A percentile compares a stretch with the other conserved stretches of the same genome.
Conservation (phyloP, 306 rosid genomes). For the Lathyrus aphaca region DNA sequence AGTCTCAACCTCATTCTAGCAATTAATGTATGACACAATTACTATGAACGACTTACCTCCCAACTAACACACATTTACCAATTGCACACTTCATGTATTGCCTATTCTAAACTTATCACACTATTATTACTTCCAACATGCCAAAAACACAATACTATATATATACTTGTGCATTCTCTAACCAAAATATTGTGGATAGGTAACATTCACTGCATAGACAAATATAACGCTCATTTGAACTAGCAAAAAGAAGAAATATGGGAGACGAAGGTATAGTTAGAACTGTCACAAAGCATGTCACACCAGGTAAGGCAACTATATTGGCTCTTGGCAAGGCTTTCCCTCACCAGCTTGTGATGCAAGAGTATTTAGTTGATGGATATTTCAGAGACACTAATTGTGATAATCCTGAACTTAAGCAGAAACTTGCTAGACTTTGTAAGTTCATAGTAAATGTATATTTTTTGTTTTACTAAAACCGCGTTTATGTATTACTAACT, state of each 20-base stretch:
- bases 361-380: constrained; percentile 88
- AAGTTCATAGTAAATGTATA: constrained; percentile 37
- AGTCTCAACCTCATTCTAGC: constrained; percentile 46
- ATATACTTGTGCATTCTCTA: constrained; percentile 40
- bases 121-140: constrained; percentile 22
- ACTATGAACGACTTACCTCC: constrained; percentile 63
- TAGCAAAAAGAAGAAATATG: constrained; percentile 50
- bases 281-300: constrained; percentile 50
- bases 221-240: neutral
- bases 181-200: neutral
- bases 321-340: constrained; percentile 94
- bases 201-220: constrained; percentile 8
- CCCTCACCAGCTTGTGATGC: constrained; percentile 94
- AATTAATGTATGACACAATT: constrained; percentile 28
- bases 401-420: constrained; percentile 79
- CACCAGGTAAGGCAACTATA: constrained; percentile 69
- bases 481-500: neutral
- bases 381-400: constrained; percentile 88
- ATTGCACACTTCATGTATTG: constrained; percentile 37
- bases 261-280: constrained; percentile 45
- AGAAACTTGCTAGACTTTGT: constrained; percentile 84
- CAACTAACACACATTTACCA: constrained; percentile 49
- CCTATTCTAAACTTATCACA: constrained; percentile 37
- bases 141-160: constrained; percentile 44
- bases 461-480: neutral